Percentiles rank a stretch among this genome's conserved stretches.
Evolutionary conservation across 1,284 basidiomycete genomes (phyloP).

Genomic region (Pholiota adiposa): DNA sequence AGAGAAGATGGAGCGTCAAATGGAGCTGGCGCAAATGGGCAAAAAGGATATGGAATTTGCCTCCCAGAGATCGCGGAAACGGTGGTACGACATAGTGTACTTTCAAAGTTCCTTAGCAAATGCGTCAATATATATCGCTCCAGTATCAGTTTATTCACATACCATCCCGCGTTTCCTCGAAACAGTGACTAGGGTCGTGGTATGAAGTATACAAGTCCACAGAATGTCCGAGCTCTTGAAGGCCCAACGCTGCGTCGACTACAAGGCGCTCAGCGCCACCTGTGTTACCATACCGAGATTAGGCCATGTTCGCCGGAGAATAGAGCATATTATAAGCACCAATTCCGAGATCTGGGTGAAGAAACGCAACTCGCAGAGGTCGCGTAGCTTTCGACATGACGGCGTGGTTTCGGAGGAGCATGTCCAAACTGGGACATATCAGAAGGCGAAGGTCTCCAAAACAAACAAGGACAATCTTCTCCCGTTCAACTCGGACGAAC

Average conservation of each 20-base stretch:
- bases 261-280: constrained; percentile 95
- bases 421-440: no score
- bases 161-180: constrained; percentile 92
- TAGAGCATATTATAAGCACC: constrained; percentile 52
- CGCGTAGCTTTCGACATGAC: constrained; percentile 9
- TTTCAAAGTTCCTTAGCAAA: constrained; percentile 71
- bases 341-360: constrained; percentile 96
- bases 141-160: constrained; percentile 1
- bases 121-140: neutral
- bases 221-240: constrained; percentile 84
- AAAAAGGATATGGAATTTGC: constrained; percentile 87
- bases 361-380: constrained; percentile 72
- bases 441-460: neutral
- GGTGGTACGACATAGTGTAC: constrained; percentile 82
- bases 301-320: neutral
- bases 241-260: constrained; percentile 92
- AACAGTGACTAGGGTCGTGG: constrained; percentile 85
- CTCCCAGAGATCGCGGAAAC: constrained; percentile 78
- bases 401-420: no score
- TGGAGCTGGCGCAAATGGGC: constrained; percentile 91
- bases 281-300: constrained; percentile 35
- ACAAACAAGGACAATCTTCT: neutral
- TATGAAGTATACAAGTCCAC: constrained; percentile 96
- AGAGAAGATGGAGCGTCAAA: constrained; percentile 69
- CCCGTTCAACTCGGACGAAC: no score